Base-by-base conservation (phyloP, 2,329 filamentous ascomycete genomes). In the Neoascochyta sp. region DNA sequence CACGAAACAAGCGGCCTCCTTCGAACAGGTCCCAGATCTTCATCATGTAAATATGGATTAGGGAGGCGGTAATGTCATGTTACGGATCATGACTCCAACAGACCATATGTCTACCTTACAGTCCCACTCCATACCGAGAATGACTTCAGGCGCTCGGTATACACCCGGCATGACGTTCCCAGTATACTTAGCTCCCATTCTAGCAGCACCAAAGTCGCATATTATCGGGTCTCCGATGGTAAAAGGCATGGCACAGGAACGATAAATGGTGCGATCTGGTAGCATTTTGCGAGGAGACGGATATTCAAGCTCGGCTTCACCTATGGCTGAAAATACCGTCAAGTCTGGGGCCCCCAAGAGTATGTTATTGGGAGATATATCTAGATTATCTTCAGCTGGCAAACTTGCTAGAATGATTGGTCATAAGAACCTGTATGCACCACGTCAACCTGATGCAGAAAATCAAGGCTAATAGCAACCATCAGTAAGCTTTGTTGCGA, bases 351-450 rank as follows among this genome's bases (percentile, higher is more conserved):
- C 14, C 14, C 20, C 27, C 7, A 25, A 14, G 9, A 28, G 26
- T 11, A 27, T 27, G n/a, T 27, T 27, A 14, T 19, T 27, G n/a
- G n/a, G n/a, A 19, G 21, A 22, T 22, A 22, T 22, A 8, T 22
- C 21, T 22, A 22, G 10, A 12, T 9, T 22, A 12, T 22, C n/a
- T 4, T 22, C 21, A 22, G 26, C 13, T 15, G 12, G 26, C 18
- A 28, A 5, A 28, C 26, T 16, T 14, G 22, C 18, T 28, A 16
- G 9, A 21, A 16, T 9, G 9, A 30, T 5, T 16, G 27, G 15
- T 14, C 8, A 31, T 3, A 12, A 20, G 16, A 20, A 25, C 29
- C 29, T 31, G 29, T 31, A 19, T 31, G 22, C 29, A 25, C 29
- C 13, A 31, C 22, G 12, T 13, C 22, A 7, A 23, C 29, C 16